Conservation (phyloP, 345 rosid species). For the Rhizophora mangle region DNA sequence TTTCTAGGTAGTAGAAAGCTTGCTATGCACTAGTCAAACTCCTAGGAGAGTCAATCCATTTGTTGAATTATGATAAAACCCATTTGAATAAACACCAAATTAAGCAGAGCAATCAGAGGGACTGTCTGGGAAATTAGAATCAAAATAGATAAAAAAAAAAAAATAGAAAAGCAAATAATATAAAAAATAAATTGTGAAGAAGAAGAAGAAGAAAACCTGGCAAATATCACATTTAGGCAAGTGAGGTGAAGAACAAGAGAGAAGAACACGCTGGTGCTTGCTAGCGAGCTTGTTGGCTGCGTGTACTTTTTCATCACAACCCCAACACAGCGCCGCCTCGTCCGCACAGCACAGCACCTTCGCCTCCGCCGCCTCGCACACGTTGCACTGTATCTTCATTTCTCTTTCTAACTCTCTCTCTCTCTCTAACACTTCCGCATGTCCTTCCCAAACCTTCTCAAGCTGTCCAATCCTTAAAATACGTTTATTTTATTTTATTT, state of each 20-base stretch:
- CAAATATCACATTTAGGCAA: slow-evolving; percentile 94
- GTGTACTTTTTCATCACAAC: slow-evolving; percentile 83
- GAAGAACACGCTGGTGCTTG: slow-evolving; percentile 92
- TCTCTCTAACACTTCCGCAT: not conserved
- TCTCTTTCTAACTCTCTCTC: slow-evolving; percentile 5
- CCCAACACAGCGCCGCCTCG: slow-evolving; percentile 95
- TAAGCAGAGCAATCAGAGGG: too few species aligned
- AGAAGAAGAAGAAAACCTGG: slow-evolving; percentile 41
- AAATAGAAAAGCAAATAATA: not conserved
- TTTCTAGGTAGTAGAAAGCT: too few species aligned
- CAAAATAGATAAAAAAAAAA: not conserved
- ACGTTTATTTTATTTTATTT: too few species aligned
- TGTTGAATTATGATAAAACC: too few species aligned
- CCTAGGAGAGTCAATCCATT: too few species aligned
- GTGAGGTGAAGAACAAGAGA: slow-evolving; percentile 60
- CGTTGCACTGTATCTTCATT: slow-evolving; percentile 99
- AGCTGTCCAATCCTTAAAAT: too few species aligned
- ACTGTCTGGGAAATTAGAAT: too few species aligned
- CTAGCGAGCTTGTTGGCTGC: slow-evolving; percentile 96
- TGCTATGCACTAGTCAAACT: too few species aligned
- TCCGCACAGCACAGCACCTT: slow-evolving; percentile 96
- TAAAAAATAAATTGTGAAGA: not conserved
- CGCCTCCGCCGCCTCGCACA: slow-evolving; percentile 92
- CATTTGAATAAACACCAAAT: too few species aligned
- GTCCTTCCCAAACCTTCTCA: too few species aligned